Base-by-base conservation (phyloP, 495 filamentous ascomycete genomes). In the Xanthoparmelia taractica region DNA sequence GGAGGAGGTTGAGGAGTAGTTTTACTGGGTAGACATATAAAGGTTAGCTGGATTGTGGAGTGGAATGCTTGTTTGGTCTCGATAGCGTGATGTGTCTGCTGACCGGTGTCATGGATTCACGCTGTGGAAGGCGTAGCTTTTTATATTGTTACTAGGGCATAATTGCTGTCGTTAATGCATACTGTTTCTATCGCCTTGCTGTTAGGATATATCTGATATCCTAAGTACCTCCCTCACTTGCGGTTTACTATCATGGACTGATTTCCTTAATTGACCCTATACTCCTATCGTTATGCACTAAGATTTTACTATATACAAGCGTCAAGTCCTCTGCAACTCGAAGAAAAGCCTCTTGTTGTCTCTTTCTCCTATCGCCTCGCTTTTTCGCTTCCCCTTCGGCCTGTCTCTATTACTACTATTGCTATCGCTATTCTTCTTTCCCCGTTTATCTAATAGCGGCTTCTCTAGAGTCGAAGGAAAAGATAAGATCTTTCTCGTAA, bases 401-500 rank as follows among this genome's bases (percentile, higher is more conserved):
- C 62, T 63, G 1, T 64, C 63, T 79, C 82, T 62, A 87, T 29
- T 20, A 63, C 34, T 4, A 3, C 47, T 37, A 25, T 33, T 36
- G 55, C 57, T 38, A 23, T 61, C 20, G 33, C 45, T 20, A 55
- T 58, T 63, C 1, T 66, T 60, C 41, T 66, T 60, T 31, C 29
- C 48, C 34, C 13, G 37, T 18, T 17, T 59, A 25, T 48, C 47
- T 8, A 27, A 12, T 12, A 33, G 4, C 25, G 36, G 29, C 56
- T 38, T 63, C 25, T 63, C 60, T 12, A 47, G 17, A 7, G 38
- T 52, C 15, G 60, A 52, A 40, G 60, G 60, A 27, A 52, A 63
- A 57, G 60, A 12, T 20, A 52, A 57, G 7, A 27, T 27, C 57
- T 80, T 82, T 61, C 89, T 84, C 10, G 88, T 85, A 0, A 82